A percentile compares a stretch with the other conserved stretches of the same genome.
Conservation (phyloP, 1,284 basidiomycete species). For the Trametes sp. region DNA sequence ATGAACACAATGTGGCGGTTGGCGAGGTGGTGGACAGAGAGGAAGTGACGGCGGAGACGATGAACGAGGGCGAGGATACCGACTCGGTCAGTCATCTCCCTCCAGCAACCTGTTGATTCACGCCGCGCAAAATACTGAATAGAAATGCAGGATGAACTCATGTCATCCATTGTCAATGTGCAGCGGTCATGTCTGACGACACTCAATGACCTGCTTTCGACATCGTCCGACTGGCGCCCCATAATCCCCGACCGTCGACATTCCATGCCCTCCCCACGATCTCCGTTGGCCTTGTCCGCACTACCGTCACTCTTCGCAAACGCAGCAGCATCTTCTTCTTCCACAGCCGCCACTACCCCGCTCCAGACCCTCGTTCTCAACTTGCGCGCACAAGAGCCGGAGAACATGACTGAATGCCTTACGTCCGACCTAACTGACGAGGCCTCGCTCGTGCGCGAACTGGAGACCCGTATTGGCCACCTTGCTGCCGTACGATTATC, state of each 20-base stretch:
- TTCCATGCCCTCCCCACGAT: constrained; percentile 58
- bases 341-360: constrained; percentile 34
- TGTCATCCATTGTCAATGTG: constrained; percentile 73
- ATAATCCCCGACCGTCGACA: constrained; percentile 71
- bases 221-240: constrained; percentile 57
- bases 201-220: constrained; percentile 72
- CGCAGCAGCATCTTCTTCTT: constrained; percentile 39
- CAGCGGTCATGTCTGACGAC: constrained; percentile 78
- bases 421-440: constrained; percentile 57
- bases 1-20: neutral
- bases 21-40: neutral
- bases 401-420: constrained; percentile 37
- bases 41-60: neutral
- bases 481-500: constrained; percentile 52
- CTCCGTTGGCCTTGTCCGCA: constrained; percentile 45
- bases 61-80: constrained; percentile 1
- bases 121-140: constrained; percentile 1
- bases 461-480: constrained; percentile 59
- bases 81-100: constrained; percentile 5
- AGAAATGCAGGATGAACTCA: constrained; percentile 59
- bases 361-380: constrained; percentile 70
- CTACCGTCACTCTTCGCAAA: constrained; percentile 23
- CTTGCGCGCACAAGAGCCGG: constrained; percentile 58
- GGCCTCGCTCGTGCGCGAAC: constrained; percentile 65
- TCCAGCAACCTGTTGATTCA: no score